phyloP scores from a whole-genome alignment of 177 flowering plant species.

The Telopea speciosissima region DNA sequence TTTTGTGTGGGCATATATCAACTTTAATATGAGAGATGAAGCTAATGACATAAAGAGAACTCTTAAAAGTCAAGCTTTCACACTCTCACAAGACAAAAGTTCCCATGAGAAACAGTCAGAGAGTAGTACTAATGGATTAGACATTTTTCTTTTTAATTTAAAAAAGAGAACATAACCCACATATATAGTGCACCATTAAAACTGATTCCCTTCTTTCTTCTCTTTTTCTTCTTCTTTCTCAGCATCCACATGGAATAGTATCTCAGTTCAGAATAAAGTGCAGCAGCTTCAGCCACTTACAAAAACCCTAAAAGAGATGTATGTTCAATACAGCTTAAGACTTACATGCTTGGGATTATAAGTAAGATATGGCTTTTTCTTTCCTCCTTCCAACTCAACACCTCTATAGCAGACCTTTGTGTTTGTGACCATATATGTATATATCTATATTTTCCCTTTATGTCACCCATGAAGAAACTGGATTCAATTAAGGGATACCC shows the following conservation, averaged over 20 bases:
- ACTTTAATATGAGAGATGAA: background rate
- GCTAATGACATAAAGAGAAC: slow-evolving; percentile 4
- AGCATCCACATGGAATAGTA: slow-evolving; percentile 1
- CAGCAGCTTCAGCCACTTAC: background rate
- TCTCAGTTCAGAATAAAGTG: slow-evolving; percentile 8
- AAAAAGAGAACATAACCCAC: background rate
- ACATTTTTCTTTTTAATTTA: background rate
- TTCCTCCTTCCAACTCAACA: background rate
- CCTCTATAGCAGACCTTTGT: background rate
- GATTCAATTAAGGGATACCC: slow-evolving; percentile 1
- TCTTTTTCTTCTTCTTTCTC: background rate
- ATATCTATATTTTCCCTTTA: background rate
- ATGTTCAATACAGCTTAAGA: background rate
- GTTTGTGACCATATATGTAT: background rate
- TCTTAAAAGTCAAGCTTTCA: slow-evolving; percentile 6
- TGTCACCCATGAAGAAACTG: background rate
- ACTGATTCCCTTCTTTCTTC: slow-evolving; percentile 5
- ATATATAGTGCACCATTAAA: slow-evolving; percentile 7
- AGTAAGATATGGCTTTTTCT: background rate
- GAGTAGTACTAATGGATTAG: too few relatives aligned
- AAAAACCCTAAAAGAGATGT: background rate
- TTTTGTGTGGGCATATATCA: background rate
- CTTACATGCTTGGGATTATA: background rate
- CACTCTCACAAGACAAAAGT: background rate
- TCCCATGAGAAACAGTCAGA: background rate